These are phyloP conservation scores for Zymoseptoria crescenta DNA, from an alignment of 2,329 filamentous ascomycete species.

Conservation along the genomic window DNA sequence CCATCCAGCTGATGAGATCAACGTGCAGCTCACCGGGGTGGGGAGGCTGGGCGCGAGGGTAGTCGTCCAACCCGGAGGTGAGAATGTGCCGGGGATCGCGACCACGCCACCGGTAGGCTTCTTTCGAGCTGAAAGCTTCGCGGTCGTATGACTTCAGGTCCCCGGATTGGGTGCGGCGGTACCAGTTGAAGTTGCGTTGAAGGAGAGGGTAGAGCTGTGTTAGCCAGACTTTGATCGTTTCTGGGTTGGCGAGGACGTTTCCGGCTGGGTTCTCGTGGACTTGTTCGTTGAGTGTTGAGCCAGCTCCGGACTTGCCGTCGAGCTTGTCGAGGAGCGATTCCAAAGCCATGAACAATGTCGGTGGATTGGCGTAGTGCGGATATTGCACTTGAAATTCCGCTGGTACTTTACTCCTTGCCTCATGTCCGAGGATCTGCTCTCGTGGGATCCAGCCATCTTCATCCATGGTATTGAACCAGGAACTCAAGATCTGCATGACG, in stretches of 20 bases:
- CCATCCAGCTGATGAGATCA: conserved; percentile 93
- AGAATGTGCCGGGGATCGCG: conserved; percentile 79
- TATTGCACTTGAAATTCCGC: conserved; percentile 90
- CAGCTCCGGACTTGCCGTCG: conserved; percentile 36
- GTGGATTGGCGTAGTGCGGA: conserved; percentile 94
- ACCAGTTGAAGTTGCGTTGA: conserved; percentile 88
- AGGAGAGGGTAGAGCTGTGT: conserved; percentile 75
- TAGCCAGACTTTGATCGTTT: conserved; percentile 63
- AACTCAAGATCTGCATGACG: conserved; percentile 77
- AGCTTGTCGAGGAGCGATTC: conserved; percentile 78
- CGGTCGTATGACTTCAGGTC: conserved; percentile 89
- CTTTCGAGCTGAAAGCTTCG: conserved; percentile 70
- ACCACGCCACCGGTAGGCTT: conserved; percentile 92
- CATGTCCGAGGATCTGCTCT: conserved; percentile 85
- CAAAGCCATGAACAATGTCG: conserved; percentile 84
- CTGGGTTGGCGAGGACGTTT: conserved; percentile 56
- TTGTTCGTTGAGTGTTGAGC: conserved; percentile 24
- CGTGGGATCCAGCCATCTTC: conserved; percentile 95
- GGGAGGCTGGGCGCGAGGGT: conserved; percentile 85
- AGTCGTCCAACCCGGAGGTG: conserved; percentile 92
- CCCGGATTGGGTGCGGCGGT: conserved; percentile 81
- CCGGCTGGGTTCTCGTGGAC: conserved; percentile 31
- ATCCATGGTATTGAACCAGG: conserved; percentile 95
- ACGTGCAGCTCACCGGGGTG: conserved; percentile 94
- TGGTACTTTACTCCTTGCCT: conserved; percentile 92